A percentile compares a stretch with the other conserved stretches of the same genome.
These are phyloP conservation scores for Candida vartiovaarae DNA, from an alignment of 805 yeast species.

Conservation along the genomic window DNA sequence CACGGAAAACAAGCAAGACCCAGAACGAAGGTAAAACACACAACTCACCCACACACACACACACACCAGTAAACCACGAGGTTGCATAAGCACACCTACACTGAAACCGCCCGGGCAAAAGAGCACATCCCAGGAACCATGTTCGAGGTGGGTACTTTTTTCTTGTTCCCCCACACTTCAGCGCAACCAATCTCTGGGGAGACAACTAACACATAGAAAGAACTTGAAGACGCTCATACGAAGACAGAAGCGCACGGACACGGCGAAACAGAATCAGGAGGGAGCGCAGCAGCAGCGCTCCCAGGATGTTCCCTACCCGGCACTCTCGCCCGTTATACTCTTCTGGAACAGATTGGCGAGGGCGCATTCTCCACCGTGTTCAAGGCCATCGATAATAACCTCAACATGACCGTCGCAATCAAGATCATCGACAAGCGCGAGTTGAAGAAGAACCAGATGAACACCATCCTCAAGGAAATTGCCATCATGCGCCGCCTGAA, in stretches of 20 bases:
- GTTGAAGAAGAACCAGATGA: constrained; percentile 28
- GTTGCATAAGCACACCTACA: too few species aligned
- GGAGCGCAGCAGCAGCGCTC: too few species aligned
- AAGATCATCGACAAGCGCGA: constrained; percentile 59
- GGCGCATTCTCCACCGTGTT: constrained; percentile 91
- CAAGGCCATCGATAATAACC: constrained; percentile 48
- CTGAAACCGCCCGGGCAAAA: too few species aligned
- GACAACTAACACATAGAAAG: constrained; percentile 5
- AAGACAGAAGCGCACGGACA: background rate
- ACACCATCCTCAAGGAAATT: constrained; percentile 35
- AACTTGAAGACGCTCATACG: constrained; percentile 10
- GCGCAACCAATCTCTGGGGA: background rate
- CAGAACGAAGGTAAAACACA: background rate
- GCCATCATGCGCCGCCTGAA: constrained; percentile 39
- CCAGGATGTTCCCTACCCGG: constrained; percentile 6
- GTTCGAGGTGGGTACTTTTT: constrained; percentile 11
- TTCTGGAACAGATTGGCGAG: constrained; percentile 53
- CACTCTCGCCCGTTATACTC: constrained; percentile 27
- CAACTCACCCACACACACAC: background rate
- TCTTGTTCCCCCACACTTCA: background rate
- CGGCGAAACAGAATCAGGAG: background rate
- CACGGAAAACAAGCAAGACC: too few species aligned
- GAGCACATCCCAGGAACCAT: background rate
- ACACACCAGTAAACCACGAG: background rate
- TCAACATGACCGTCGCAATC: constrained; percentile 53